Conservation (phyloP, 1,139 yeast species). For the Blastobotrys indianensis region DNA sequence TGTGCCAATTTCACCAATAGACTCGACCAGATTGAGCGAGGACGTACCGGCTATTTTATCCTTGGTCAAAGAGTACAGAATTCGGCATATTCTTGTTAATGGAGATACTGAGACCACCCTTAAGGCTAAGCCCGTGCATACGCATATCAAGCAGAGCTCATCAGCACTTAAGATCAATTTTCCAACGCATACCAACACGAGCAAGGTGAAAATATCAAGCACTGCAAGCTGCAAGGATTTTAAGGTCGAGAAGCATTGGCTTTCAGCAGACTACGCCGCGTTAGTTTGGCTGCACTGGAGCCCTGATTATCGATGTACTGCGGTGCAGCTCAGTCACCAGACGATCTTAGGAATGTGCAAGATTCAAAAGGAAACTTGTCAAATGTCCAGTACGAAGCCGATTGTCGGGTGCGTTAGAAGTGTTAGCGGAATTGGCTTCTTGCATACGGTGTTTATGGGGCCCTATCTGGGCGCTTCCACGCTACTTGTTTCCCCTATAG, state of each 20-base stretch:
- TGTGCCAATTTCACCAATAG: constrained; percentile 75
- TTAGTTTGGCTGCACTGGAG: constrained; percentile 65
- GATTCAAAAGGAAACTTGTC: constrained; percentile 87
- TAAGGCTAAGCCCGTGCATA: constrained; percentile 63
- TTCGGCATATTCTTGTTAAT: constrained; percentile 69
- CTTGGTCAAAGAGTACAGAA: constrained; percentile 63
- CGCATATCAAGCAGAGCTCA: constrained; percentile 53
- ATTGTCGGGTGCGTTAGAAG: constrained; percentile 85
- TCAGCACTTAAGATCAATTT: constrained; percentile 39
- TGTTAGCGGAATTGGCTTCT: constrained; percentile 77
- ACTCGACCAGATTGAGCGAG: constrained; percentile 61
- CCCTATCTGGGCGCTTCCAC: constrained; percentile 85
- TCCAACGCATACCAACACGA: constrained; percentile 60
- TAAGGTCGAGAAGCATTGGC: constrained; percentile 28
- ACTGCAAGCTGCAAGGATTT: constrained; percentile 42
- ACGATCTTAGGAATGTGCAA: constrained; percentile 75
- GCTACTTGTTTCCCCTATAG: constrained; percentile 69
- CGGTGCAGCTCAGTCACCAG: constrained; percentile 58
- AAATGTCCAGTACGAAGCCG: constrained; percentile 64
- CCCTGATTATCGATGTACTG: constrained; percentile 65
- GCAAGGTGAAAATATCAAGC: constrained; percentile 55
- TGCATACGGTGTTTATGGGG: constrained; percentile 77
- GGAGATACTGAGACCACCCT: constrained; percentile 61
- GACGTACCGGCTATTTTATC: constrained; percentile 67
- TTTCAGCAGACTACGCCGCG: constrained; percentile 36